Evolutionary conservation across 192 early-diverging fungal species (phyloP), one percentile per base, ranked within the genome.

Genomic region (Backusella circina): DNA sequence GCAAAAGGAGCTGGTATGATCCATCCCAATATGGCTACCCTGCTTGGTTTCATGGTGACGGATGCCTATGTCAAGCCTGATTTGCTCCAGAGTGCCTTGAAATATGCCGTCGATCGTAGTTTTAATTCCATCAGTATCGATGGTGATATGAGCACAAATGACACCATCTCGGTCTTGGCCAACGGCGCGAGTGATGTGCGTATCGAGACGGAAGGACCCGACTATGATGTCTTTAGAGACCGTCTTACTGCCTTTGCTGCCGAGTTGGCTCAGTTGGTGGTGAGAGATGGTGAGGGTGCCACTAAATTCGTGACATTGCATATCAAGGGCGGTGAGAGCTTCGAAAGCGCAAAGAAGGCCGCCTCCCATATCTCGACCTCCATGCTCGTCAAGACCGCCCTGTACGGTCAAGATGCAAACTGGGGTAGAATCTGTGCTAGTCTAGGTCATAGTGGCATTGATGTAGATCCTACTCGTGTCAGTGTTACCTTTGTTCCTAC

Each of bases 1-100:
- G 90, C 91, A 23, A 99, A 99, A 85, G 97, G 97, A 38, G 97
- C 97, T 5, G 97, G 97, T 10, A 97, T 97, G 97, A 97, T 99
- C 70, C 97, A 99, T 79, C 97, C 97, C 12, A 95, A 98, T 83
- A 99, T 99, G 97, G 97, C 96, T 15, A 99, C 97, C 7, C 83
- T 99, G 75, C 86, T 99, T 38, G 91, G 91, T 8, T 90, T 91
- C 16, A 84, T 98, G 13, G 94, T 95, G 65, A 99, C 97, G 0
- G 97, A 99, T 82, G 86, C 89, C 7, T 75, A 87, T 12, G 84
- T 99, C 8, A 77, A 86, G 2, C 85, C 90, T 30, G 50, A 72
- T n/a, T 83, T 89, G 38, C 85, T 98, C 33, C 87, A 93, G 50
- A 77, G 82, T 15, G 95, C 97, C 1, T 76, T 97, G 57, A 84